Evolutionary conservation across 2,329 filamentous ascomycete genomes (phyloP), one percentile per base, ranked within the genome.

Genomic region (Colletotrichum tofieldiae): DNA sequence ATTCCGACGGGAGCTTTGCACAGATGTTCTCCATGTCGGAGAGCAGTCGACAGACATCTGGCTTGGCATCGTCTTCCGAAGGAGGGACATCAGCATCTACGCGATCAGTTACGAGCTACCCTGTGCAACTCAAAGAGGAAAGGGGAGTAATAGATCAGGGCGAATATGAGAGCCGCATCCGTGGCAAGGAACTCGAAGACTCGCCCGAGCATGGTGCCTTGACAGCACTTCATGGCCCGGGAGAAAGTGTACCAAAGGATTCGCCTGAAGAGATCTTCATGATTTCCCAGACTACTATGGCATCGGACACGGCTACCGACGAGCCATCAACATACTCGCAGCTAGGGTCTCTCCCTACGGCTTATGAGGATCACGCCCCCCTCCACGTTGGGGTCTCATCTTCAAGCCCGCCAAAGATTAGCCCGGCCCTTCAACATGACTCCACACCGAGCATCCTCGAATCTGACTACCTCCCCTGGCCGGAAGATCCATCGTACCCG

Each of bases 11-110:
- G 58, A 91, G 89, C 75, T 89, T 89, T 65, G 82, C 79, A 11
- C 87, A 89, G 63, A 86, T 91, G 78, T 91, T 91, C 75, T 90
- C 88, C 20, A 84, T 89, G 4, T 91, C 90, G 0, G 86, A 86
- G 70, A 83, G 83, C 0, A 84, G 86, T 23, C 83, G 83, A 18
- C 81, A 82, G 60, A 74, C 81, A n/a, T 81, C 82, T 0, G 79
- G 80, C 3, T 77, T 84, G 16, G 78, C 82, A 5, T 78, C 76
- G 39, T 84, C 84, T 0, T 83, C 83, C 11, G 78, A 79, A 62
- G 78, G 73, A 56, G 73, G 68, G 69, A 51, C 41, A 29, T 66
- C 43, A 67, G 51, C 37, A 23, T 65, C 43, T 11, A 61, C 29
- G 37, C 63, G 54, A 23, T 70, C 58, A 49, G 7, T 56, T 26